These are phyloP conservation scores for Trichoderma parareesei DNA, from an alignment of 495 filamentous ascomycete species.

Conservation along the genomic window DNA sequence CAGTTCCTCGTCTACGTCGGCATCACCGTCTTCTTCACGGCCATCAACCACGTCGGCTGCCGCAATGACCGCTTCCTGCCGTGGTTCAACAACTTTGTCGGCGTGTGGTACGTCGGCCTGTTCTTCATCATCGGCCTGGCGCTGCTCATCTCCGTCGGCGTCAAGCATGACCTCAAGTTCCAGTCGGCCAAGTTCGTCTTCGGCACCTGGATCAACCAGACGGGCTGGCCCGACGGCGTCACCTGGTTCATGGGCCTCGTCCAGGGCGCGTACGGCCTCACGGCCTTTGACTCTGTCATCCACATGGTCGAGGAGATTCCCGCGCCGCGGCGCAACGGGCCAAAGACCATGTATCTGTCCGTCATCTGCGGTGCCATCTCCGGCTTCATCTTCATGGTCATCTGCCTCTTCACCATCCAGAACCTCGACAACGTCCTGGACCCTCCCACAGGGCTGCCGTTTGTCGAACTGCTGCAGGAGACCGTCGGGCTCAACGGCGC, in stretches of 20 bases:
- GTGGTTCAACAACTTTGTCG: slow-evolving; percentile 41
- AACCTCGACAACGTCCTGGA: slow-evolving; percentile 25
- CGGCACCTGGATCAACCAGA: slow-evolving; percentile 14
- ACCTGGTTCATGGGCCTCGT: slow-evolving; percentile 30
- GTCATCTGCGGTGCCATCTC: slow-evolving; percentile 31
- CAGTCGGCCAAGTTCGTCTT: slow-evolving; percentile 26
- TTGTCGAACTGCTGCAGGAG: slow-evolving; percentile 30
- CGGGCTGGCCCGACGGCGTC: slow-evolving; percentile 21
- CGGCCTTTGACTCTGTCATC: slow-evolving; percentile 19
- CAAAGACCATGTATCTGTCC: slow-evolving; percentile 28
- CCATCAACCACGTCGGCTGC: slow-evolving; percentile 38
- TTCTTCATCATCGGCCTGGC: slow-evolving; percentile 38
- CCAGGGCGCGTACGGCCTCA: slow-evolving; percentile 26
- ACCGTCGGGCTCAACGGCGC: slow-evolving; percentile 16
- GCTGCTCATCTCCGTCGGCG: slow-evolving; percentile 37
- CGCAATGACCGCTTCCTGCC: slow-evolving; percentile 38
- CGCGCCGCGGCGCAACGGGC: slow-evolving; percentile 24
- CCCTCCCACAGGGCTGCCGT: slow-evolving; percentile 33
- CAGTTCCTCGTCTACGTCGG: slow-evolving; percentile 39
- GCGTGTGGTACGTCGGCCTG: slow-evolving; percentile 37
- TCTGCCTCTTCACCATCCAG: slow-evolving; percentile 25
- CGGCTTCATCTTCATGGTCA: slow-evolving; percentile 26
- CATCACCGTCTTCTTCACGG: slow-evolving; percentile 30
- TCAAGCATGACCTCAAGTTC: slow-evolving; percentile 29
- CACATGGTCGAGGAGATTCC: slow-evolving; percentile 29